These are phyloP conservation scores for Setomelanomma holmii DNA, from an alignment of 2,329 filamentous ascomycete species.

Conservation along the genomic window DNA sequence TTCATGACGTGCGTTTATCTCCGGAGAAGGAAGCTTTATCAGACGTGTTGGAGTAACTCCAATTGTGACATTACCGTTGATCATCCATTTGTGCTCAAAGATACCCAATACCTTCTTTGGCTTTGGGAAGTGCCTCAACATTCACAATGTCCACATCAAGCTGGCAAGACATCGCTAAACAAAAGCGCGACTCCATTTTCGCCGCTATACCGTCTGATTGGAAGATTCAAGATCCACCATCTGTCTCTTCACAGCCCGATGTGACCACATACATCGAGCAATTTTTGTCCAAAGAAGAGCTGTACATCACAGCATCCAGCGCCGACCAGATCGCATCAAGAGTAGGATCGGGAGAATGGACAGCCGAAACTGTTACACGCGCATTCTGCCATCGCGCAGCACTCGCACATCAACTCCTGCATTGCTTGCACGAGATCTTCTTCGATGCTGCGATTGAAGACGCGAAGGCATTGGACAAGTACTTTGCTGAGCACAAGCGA, in stretches of 20 bases:
- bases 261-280: slow-evolving; percentile 60
- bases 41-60: background rate
- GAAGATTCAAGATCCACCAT: slow-evolving; percentile 58
- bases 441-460: slow-evolving; percentile 54
- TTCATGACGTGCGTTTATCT: background rate
- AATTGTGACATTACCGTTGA: background rate
- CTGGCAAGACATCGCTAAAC: slow-evolving; percentile 60
- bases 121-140: no score
- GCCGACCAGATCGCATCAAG: slow-evolving; percentile 63
- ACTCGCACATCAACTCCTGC: slow-evolving; percentile 57
- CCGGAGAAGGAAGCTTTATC: background rate
- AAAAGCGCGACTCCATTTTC: slow-evolving; percentile 63
- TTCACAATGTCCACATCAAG: slow-evolving; percentile 26
- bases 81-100: background rate
- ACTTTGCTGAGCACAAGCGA: slow-evolving; percentile 43
- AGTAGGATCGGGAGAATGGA: slow-evolving; percentile 63
- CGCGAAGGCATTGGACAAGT: slow-evolving; percentile 52
- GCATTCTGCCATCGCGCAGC: slow-evolving; percentile 65
- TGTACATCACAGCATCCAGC: slow-evolving; percentile 68
- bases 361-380: slow-evolving; percentile 61
- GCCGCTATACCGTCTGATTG: slow-evolving; percentile 65
- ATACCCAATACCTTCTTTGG: no score
- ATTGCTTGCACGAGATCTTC: slow-evolving; percentile 58
- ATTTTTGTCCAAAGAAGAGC: slow-evolving; percentile 60
- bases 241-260: slow-evolving; percentile 59